Evolutionary conservation across 148 eudicot species (phyloP), one percentile per base, ranked within the genome.

Genomic region (Camellia sinensis): DNA sequence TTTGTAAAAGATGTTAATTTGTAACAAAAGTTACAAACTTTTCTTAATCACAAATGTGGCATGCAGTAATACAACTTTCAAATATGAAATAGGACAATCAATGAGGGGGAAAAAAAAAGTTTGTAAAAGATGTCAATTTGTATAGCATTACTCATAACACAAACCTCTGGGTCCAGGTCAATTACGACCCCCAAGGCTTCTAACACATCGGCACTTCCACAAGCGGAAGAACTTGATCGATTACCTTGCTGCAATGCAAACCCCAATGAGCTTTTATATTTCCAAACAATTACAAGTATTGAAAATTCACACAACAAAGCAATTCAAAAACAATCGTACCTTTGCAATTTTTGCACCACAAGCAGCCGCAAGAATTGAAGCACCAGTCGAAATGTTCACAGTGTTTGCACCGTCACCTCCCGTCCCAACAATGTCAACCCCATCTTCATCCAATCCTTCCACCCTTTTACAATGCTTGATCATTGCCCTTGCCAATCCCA

Each of bases 321-420:
- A 67, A 53, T 53, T 15, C 9, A 54, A 52, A 67, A 80, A 6
- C 41, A 82, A 56, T 29, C 37, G 73, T 71, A 96, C 99, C 99
- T 97, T 97, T 71, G 99, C 99, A 80, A 97, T 93, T 88, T 87
- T 97, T 15, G 97, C 99, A 77, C 99, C 99, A 85, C 95, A 92
- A 81, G 99, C 95, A 2, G 99, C 98, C 5, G 97, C 91, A 13
- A 97, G 93, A 61, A 97, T 92, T 5, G 99, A 89, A 76, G 99
- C 92, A 45, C 99, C 98, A 0, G 99, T 97, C 7, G 99, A 97
- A 57, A 97, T 97, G 70, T 97, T 97, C 81, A 97, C 98, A 0
- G 99, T 97, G 86, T 97, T 97, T 14, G 99, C 97, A 0, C 99
- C 99, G 83, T 97, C 99, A n/a, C 99, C 99, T 14, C 99, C 99